Evolutionary conservation across 2,329 filamentous ascomycete genomes (phyloP).

Genomic region (Fusarium sp.): DNA sequence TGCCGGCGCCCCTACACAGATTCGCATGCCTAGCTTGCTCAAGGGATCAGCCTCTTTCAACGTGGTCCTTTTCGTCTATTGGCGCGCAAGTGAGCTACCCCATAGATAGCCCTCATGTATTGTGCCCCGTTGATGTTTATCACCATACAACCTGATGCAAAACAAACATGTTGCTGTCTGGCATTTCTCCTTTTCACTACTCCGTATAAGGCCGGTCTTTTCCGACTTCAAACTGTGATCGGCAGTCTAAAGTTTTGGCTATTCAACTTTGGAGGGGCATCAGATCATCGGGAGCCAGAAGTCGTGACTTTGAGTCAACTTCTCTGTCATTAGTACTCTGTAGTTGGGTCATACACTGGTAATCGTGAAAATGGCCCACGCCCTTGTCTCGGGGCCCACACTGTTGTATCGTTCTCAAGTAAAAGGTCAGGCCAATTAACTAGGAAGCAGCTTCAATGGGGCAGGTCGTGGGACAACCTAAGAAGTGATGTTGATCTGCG

Average conservation of each 20-base stretch:
- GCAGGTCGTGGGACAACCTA: neutral
- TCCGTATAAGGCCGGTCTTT: neutral
- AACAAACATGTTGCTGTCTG: slow-evolving; percentile 10
- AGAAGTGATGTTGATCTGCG: slow-evolving; percentile 6
- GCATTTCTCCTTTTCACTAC: neutral
- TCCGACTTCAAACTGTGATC: slow-evolving; percentile 6
- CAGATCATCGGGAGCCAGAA: neutral
- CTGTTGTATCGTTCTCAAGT: neutral
- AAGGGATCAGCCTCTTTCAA: slow-evolving; percentile 14
- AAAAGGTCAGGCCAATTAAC: neutral
- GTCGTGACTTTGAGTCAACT: neutral
- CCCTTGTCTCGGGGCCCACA: neutral
- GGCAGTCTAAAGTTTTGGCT: neutral
- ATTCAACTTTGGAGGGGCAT: neutral
- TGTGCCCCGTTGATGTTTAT: neutral
- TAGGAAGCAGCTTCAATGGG: neutral
- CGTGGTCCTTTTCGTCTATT: slow-evolving; percentile 11
- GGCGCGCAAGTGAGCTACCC: slow-evolving; percentile 21
- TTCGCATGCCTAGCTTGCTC: slow-evolving; percentile 1
- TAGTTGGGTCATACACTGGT: neutral
- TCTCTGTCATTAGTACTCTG: neutral
- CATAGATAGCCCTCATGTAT: neutral
- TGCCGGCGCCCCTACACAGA: slow-evolving; percentile 5
- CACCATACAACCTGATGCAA: slow-evolving; percentile 10
- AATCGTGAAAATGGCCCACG: neutral